These are phyloP conservation scores for Maudiozyma bulderi DNA, from an alignment of 805 yeast genomes.

Conservation along the genomic window DNA sequence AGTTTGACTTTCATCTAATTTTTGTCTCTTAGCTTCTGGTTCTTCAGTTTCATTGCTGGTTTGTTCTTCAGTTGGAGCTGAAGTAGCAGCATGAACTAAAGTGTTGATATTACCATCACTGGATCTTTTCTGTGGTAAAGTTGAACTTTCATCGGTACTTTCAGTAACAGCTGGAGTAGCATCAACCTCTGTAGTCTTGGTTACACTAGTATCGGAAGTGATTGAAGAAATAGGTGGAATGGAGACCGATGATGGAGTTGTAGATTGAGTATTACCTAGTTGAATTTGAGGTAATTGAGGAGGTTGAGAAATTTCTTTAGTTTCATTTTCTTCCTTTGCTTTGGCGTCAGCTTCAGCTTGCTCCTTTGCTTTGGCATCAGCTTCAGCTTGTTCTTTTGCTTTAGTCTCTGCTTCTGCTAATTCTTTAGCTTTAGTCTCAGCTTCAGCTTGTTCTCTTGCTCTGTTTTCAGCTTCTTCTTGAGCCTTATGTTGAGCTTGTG, in stretches of 20 bases:
- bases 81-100: slow-evolving; percentile 22
- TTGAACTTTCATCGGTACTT: background rate
- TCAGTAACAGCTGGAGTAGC: background rate
- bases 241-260: background rate
- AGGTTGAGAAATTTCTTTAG: background rate
- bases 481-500: slow-evolving; percentile 6
- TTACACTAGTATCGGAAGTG: background rate
- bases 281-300: background rate
- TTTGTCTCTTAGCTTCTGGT: slow-evolving; percentile 15
- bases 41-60: slow-evolving; percentile 4
- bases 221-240: background rate
- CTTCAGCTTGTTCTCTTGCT: slow-evolving; percentile 4
- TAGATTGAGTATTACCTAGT: background rate
- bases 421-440: slow-evolving; percentile 2
- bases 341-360: background rate
- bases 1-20: background rate
- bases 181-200: background rate
- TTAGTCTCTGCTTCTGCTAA: slow-evolving; percentile 2
- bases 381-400: slow-evolving; percentile 2
- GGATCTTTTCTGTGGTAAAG: slow-evolving; percentile 23
- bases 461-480: slow-evolving; percentile 2
- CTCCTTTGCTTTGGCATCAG: slow-evolving; percentile 4
- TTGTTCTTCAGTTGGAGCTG: slow-evolving; percentile 1
- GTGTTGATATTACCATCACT: slow-evolving; percentile 24
- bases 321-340: background rate